Percentiles rank a stretch among this genome's conserved stretches.
Conservation (phyloP, 306 rosid species). For the Psophocarpus tetragonolobus region DNA sequence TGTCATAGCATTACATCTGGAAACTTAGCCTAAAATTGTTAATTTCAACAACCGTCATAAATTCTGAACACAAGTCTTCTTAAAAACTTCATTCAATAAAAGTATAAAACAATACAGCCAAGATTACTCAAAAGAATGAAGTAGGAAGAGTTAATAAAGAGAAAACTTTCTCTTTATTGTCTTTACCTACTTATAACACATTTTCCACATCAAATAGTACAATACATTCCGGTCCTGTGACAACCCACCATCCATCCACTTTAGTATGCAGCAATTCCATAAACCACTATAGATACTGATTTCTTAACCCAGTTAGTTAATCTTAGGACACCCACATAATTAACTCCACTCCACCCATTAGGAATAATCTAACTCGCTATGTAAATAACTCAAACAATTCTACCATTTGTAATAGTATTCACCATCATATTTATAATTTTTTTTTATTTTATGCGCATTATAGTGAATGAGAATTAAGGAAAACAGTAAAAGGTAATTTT, state of each 20-base stretch:
- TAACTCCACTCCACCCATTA: not conserved
- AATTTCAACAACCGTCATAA: not conserved
- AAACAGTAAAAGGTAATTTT: not conserved
- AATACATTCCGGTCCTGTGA: not conserved
- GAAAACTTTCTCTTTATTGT: not conserved
- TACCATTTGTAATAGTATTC: not conserved
- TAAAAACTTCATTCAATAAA: not conserved
- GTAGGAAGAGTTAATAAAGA: not conserved
- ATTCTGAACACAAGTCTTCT: not conserved
- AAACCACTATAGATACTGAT: not conserved
- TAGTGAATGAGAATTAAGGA: not conserved
- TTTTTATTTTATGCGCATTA: not conserved
- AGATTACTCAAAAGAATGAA: not conserved
- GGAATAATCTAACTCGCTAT: not conserved
- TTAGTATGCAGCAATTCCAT: not conserved
- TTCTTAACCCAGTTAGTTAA: not conserved
- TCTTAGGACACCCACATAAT: not conserved
- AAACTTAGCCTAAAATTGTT: not conserved
- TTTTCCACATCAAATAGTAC: not conserved
- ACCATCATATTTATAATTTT: not conserved
- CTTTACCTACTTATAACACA: constrained; percentile 1
- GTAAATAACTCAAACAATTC: not conserved
- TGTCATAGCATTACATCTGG: not conserved
- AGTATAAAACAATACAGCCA: not conserved
- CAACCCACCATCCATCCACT: not conserved